phyloP scores from a whole-genome alignment of 176 grass and related monocot species.

The Zizania latifolia region DNA sequence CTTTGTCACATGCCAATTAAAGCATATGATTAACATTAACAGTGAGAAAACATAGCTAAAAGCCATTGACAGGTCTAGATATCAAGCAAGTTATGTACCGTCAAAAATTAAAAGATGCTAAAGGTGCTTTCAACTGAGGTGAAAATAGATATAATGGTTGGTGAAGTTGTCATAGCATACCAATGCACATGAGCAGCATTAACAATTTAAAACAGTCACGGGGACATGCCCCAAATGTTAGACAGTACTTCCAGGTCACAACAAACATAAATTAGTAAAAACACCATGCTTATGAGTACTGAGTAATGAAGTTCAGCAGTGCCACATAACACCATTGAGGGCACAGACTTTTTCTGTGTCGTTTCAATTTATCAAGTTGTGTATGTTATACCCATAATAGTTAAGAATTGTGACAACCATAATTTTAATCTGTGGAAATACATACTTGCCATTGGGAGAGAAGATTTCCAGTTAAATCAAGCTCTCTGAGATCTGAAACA shows the following conservation, averaged over 20 bases:
- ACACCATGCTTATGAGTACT: not conserved
- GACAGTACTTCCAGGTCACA: not conserved
- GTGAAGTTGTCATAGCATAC: not conserved
- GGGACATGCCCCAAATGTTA: not conserved
- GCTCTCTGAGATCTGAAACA: conserved; percentile 72
- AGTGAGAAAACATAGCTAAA: not conserved
- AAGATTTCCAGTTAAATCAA: conserved; percentile 97
- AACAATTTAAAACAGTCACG: not conserved
- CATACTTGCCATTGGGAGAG: conserved; percentile 81
- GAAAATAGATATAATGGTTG: not conserved
- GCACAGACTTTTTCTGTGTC: not conserved
- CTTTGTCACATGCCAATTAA: not conserved
- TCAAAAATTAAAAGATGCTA: too few species aligned
- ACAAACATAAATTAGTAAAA: not conserved
- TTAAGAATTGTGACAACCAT: not conserved
- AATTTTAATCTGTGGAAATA: not conserved
- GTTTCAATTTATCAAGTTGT: not conserved
- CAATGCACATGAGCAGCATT: not conserved
- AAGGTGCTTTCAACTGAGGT: not conserved
- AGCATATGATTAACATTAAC: not conserved
- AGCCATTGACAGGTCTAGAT: not conserved
- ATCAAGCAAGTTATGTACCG: not conserved
- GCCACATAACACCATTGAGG: not conserved
- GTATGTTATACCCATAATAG: not conserved
- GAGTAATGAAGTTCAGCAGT: not conserved